Evolutionary conservation across 2,329 filamentous ascomycete species (phyloP).

Genomic region (Ceratocystis cubensis): DNA sequence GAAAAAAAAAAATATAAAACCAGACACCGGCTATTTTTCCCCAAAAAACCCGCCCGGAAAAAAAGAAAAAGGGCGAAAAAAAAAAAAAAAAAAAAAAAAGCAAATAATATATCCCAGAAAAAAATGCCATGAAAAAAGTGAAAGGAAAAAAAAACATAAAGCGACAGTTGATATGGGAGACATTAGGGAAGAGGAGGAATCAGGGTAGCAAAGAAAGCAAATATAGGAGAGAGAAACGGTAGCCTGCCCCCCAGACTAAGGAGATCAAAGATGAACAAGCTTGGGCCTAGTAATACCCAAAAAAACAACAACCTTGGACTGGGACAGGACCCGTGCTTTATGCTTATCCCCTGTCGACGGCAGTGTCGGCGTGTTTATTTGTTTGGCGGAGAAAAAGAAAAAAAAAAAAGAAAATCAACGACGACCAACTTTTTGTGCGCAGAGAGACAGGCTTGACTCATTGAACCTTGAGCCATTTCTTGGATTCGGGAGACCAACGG

Average conservation of each 20-base stretch:
- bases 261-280: neutral
- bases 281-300: neutral
- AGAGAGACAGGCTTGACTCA: slow-evolving; percentile 10
- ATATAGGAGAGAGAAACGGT: neutral
- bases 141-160: neutral
- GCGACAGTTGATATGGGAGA: neutral
- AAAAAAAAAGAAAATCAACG: neutral
- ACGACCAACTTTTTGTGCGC: neutral
- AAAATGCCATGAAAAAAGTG: neutral
- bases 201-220: neutral
- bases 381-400: neutral
- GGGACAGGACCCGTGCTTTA: neutral
- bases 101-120: slow-evolving; percentile 9
- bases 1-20: too few relatives aligned
- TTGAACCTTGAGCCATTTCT: slow-evolving; percentile 44
- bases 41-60: too few relatives aligned
- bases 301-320: neutral
- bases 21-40: too few relatives aligned
- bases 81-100: too few relatives aligned
- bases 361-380: neutral
- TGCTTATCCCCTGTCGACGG: neutral
- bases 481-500: slow-evolving; percentile 43
- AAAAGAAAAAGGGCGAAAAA: too few relatives aligned
- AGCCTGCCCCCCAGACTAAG: neutral
- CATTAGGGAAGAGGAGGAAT: neutral